A percentile compares a stretch with the other conserved stretches of the same genome.
Conservation (phyloP, 169 alveolate genomes). For the Plasmodium sp. region DNA sequence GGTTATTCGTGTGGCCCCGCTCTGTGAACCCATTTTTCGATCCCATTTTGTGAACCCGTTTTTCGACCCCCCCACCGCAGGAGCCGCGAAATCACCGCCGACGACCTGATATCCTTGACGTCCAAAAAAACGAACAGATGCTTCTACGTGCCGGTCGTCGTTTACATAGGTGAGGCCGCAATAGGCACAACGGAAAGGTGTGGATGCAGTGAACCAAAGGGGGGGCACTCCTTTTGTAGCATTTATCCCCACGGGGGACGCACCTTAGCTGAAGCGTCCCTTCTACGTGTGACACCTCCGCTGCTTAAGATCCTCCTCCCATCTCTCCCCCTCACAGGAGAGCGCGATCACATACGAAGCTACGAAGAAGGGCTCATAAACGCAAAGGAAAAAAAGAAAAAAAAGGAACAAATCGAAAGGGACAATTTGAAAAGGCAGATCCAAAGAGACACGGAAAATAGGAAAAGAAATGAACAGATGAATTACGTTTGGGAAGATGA, state of each 20-base stretch:
- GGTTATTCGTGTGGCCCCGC: not conserved
- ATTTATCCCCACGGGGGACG: not conserved
- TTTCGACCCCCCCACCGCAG: not conserved
- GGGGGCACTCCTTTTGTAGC: not conserved
- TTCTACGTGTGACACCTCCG: not conserved
- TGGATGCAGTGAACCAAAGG: not conserved
- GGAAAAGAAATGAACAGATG: conserved; percentile 2
- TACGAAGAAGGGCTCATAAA: conserved; percentile 24
- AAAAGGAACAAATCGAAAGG: not conserved
- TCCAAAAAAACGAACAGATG: conserved; percentile 50
- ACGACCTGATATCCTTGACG: conserved; percentile 33
- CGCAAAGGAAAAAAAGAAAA: not conserved
- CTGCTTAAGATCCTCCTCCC: not conserved
- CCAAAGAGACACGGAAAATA: conserved; percentile 9
- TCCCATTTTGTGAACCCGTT: too few species aligned
- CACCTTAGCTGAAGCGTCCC: not conserved
- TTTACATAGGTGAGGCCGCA: conserved; percentile 29
- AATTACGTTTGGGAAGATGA: conserved; percentile 17
- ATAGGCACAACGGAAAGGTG: not conserved
- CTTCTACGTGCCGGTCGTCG: conserved; percentile 43
- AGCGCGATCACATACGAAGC: not conserved
- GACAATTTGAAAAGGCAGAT: conserved; percentile 16
- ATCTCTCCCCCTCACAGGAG: not conserved
- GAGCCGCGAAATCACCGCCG: conserved; percentile 18
- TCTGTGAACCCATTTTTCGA: not conserved